Evolutionary conservation across 2,329 filamentous ascomycete species (phyloP).

Genomic region (Trichophyton mentagrophytes): DNA sequence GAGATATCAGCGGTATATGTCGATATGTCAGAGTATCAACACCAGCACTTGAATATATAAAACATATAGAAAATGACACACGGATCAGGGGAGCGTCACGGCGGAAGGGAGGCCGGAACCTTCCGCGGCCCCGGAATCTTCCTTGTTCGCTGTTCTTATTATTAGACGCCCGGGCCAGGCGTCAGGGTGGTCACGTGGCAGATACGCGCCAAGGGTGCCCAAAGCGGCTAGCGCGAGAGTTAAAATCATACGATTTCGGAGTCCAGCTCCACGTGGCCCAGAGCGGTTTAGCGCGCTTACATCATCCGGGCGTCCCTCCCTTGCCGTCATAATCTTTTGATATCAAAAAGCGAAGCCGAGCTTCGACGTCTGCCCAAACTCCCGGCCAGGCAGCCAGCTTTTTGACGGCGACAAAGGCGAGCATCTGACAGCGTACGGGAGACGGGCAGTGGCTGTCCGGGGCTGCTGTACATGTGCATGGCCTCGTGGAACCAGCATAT

Average conservation of each 20-base stretch:
- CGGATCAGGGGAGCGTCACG: not conserved
- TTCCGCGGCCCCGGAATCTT: slow-evolving; percentile 1
- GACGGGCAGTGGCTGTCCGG: not conserved
- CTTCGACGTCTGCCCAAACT: no score
- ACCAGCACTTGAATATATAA: not conserved
- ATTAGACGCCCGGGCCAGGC: not conserved
- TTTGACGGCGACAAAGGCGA: no score
- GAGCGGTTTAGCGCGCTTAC: not conserved
- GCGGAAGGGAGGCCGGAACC: not conserved
- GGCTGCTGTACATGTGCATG: not conserved
- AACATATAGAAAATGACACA: no score
- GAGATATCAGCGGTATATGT: no score
- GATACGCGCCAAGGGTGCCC: not conserved
- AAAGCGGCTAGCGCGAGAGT: not conserved
- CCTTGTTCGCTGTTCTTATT: not conserved
- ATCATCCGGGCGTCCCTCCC: not conserved
- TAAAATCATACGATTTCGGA: not conserved
- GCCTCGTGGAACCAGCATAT: not conserved
- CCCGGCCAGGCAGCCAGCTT: no score
- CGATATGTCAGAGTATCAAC: not conserved
- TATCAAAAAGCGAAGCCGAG: not conserved
- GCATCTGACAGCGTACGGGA: no score
- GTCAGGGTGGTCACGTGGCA: not conserved
- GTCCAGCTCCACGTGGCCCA: not conserved
- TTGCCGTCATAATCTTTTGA: not conserved